Percentiles rank a stretch among this genome's conserved stretches.
Evolutionary conservation across 169 alveolate species (phyloP).

Genomic region (Plasmodium gallinaceum): DNA sequence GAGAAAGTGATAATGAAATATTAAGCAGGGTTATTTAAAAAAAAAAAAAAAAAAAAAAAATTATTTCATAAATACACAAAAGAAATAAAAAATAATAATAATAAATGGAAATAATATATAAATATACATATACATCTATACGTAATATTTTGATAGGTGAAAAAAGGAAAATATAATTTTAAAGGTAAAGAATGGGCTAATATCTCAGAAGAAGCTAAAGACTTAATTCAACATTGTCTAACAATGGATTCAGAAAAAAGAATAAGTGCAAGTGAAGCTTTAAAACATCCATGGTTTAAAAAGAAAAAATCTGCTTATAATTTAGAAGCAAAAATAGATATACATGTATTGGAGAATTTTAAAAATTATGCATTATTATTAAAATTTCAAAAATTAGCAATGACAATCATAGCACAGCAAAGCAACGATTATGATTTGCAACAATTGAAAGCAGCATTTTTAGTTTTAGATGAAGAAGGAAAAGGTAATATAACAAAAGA

Average conservation of each 20-base stretch:
- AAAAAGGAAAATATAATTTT: conserved; percentile 88
- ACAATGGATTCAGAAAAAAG: conserved; percentile 90
- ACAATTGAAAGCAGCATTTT: conserved; percentile 77
- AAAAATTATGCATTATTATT: conserved; percentile 54
- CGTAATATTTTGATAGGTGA: conserved; percentile 71
- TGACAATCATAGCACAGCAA: conserved; percentile 84
- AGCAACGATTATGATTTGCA: conserved; percentile 81
- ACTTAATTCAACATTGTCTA: conserved; percentile 88
- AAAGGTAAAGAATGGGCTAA: conserved; percentile 91
- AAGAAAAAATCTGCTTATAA: conserved; percentile 35
- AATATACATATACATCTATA: not conserved
- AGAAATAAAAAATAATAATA: not conserved
- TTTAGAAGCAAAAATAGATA: conserved; percentile 53
- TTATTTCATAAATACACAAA: no score
- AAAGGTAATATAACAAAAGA: conserved; percentile 81
- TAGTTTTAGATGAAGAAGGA: conserved; percentile 80
- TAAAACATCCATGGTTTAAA: conserved; percentile 91
- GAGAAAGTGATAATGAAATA: conserved; percentile 90
- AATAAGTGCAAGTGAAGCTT: conserved; percentile 88
- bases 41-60: not conserved
- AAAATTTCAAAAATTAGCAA: conserved; percentile 80
- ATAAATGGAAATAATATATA: not conserved
- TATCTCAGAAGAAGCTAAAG: conserved; percentile 92
- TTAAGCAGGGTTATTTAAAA: conserved; percentile 71
- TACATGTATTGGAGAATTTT: conserved; percentile 63